Conservation (phyloP, 768 basidiomycete species). For the Rhodocollybia butyracea region DNA sequence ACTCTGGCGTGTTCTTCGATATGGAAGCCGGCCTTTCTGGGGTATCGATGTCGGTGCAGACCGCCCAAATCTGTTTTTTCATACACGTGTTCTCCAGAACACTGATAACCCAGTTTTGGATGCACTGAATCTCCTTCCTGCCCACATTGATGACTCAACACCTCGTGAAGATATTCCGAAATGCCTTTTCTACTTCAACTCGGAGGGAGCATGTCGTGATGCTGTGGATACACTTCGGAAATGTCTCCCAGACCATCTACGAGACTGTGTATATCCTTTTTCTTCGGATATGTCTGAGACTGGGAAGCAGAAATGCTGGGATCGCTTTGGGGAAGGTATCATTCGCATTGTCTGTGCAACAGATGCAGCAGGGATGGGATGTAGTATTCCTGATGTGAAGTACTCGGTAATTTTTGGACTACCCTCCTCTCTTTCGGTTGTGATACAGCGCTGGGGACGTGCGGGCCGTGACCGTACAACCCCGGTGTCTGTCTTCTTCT, state of each 20-base stretch:
- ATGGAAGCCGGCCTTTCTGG: conserved; percentile 29
- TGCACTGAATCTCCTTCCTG: conserved; percentile 15
- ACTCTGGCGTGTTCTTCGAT: conserved; percentile 22
- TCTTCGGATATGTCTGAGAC: conserved; percentile 16
- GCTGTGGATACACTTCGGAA: conserved; percentile 11
- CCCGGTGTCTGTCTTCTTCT: conserved; percentile 11
- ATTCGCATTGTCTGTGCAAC: conserved; percentile 24
- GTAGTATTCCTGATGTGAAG: conserved; percentile 23
- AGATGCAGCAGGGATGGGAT: conserved; percentile 31
- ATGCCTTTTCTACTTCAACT: conserved; percentile 14
- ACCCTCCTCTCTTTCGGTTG: conserved; percentile 13
- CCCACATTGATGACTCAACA: conserved; percentile 9
- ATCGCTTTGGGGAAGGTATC: conserved; percentile 11
- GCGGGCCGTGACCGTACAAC: conserved; percentile 9
- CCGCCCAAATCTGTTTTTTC: conserved; percentile 21
- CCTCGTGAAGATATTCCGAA: conserved; percentile 12
- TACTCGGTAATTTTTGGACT: conserved; percentile 20
- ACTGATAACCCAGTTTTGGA: conserved; percentile 15
- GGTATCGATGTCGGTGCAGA: conserved; percentile 25
- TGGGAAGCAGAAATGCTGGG: conserved; percentile 18
- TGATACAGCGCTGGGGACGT: conserved; percentile 19
- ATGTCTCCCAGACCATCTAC: conserved; percentile 15
- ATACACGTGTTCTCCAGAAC: conserved; percentile 12
- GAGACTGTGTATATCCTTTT: conserved; percentile 16
- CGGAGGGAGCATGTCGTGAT: conserved; percentile 7